phyloP scores from a whole-genome alignment of 2,329 filamentous ascomycete genomes.

The Fusarium sp. region DNA sequence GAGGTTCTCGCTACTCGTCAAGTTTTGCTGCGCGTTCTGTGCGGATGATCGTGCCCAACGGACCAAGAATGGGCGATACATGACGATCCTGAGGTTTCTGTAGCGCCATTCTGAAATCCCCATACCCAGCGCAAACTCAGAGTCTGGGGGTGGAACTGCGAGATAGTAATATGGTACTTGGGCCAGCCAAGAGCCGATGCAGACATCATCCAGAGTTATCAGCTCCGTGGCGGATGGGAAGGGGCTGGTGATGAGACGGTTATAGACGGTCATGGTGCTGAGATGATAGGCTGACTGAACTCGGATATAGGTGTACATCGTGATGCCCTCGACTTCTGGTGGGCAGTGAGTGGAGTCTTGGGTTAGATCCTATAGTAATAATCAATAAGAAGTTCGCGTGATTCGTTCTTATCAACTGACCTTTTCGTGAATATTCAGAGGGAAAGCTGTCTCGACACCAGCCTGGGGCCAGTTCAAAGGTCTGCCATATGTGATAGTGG shows the following conservation, averaged over 20 bases:
- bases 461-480: constrained; percentile 25
- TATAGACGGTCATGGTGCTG: constrained; percentile 26
- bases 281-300: constrained; percentile 30
- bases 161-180: constrained; percentile 27
- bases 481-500: constrained; percentile 18
- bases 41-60: constrained; percentile 18
- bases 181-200: constrained; percentile 26
- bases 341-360: constrained; percentile 8
- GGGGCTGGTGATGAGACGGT: constrained; percentile 29
- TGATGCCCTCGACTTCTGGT: constrained; percentile 21
- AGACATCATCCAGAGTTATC: constrained; percentile 17
- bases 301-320: constrained; percentile 19
- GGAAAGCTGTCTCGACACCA: constrained; percentile 22
- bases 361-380: not conserved
- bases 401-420: not conserved
- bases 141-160: not conserved
- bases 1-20: constrained; percentile 21
- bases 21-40: constrained; percentile 7
- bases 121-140: constrained; percentile 15
- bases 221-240: constrained; percentile 27
- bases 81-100: constrained; percentile 21
- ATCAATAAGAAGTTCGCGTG: not conserved
- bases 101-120: constrained; percentile 23
- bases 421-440: constrained; percentile 23
- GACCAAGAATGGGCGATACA: constrained; percentile 27